These are phyloP conservation scores for Globisporangium recalcitrans DNA, from an alignment of 352 stramenopile species.

Conservation along the genomic window DNA sequence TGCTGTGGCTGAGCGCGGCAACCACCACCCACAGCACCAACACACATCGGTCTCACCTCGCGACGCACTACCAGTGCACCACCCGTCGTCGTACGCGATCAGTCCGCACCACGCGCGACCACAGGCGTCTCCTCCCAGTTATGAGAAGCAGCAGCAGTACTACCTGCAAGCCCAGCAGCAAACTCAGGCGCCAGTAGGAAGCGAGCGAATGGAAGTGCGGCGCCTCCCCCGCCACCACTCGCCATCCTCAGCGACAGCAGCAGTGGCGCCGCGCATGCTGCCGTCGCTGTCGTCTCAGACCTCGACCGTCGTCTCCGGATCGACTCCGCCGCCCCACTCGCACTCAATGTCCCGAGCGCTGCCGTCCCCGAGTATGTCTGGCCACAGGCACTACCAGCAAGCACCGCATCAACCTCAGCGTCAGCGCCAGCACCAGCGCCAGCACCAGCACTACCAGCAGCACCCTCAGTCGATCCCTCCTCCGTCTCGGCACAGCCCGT, in stretches of 20 bases:
- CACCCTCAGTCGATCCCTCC: not conserved
- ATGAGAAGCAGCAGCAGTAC: slow-evolving; percentile 1
- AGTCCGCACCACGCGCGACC: slow-evolving; percentile 14
- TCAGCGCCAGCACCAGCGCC: not conserved
- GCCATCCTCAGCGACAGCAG: not conserved
- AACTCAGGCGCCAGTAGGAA: not conserved
- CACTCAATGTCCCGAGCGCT: slow-evolving; percentile 4
- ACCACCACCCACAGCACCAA: not conserved
- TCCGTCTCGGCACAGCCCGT: not conserved
- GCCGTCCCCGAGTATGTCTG: not conserved
- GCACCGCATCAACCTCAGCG: not conserved
- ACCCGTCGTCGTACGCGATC: slow-evolving; percentile 13
- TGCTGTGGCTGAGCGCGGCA: not conserved
- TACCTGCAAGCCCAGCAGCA: not conserved
- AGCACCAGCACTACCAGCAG: slow-evolving; percentile 4
- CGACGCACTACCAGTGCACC: slow-evolving; percentile 3
- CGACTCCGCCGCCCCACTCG: not conserved
- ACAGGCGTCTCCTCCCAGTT: not conserved
- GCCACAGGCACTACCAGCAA: not conserved
- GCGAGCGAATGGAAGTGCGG: not conserved
- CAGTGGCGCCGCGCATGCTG: slow-evolving; percentile 3
- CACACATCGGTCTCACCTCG: slow-evolving; percentile 12
- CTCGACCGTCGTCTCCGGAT: not conserved
- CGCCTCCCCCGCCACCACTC: not conserved
- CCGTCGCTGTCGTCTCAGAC: not conserved